Evolutionary conservation across 2,329 filamentous ascomycete genomes (phyloP), one percentile per base, ranked within the genome.

Genomic region (Fusarium sp.): DNA sequence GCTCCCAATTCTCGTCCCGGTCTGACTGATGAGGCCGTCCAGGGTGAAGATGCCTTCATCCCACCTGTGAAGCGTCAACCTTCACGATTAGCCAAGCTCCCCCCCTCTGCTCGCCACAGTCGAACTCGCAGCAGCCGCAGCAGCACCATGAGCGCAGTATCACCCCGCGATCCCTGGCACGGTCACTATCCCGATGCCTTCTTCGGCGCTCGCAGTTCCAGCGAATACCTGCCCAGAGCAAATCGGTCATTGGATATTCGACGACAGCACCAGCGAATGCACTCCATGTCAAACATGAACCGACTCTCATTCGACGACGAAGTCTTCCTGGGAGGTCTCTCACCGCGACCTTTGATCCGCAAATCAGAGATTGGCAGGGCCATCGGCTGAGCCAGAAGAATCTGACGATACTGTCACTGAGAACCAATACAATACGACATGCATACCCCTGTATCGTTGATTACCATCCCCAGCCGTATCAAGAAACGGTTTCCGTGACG

Each of bases 1-100:
- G 90, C 90, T 12, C 90, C 90, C 18, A 92, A 92, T 74, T 85
- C 90, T n/a, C 84, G 90, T 26, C 85, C 85, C 3, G 90, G 90
- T 22, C 84, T 92, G 11, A 92, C 90, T 6, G 90, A 92, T 70
- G 89, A 91, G 74, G 81, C 86, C 4, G 79, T 91, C 6, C 89
- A 90, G 10, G 90, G 90, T 39, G 90, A 89, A 66, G 87, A 87
- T 51, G 88, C 90, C 8, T 92, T 90, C 72, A 79, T 92, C 36
- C 80, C 86, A 13, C 82, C 84, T 17, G 83, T 87, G 3, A 90
- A 86, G 79, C 85, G 88, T 17, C 86, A 88, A 20, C 83, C 85
- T 7, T 88, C 88, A 8, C 85, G 89, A 24, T 80, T 90, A 8
- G 86, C 86, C 44, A 91, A 91, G 75, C 73, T 82, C 32, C 84